Percentiles rank a stretch among this genome's conserved stretches.
Evolutionary conservation across 148 eudicot species (phyloP).

Genomic region (Chenopodium berlandieri): DNA sequence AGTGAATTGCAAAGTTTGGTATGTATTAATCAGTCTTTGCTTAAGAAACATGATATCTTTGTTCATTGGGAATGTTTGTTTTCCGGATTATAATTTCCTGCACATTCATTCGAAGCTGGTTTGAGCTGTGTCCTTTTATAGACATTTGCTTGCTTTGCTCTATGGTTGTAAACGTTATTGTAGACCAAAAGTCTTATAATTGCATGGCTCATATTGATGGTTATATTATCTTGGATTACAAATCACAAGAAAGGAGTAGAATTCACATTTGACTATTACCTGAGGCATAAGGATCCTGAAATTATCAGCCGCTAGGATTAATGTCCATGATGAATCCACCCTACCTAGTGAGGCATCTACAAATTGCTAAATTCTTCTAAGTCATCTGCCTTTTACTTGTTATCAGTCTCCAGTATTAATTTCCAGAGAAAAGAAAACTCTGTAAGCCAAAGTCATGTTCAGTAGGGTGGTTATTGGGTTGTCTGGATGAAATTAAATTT

Average conservation of each 20-base stretch:
- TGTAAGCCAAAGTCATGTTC: not conserved
- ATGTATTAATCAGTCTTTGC: slow-evolving; percentile 27
- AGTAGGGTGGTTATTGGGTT: not conserved
- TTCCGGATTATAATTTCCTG: not conserved
- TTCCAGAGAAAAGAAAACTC: not conserved
- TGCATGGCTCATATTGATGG: not conserved
- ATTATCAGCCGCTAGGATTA: not conserved
- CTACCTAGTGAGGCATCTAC: not conserved
- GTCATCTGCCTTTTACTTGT: not conserved
- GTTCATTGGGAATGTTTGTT: not conserved
- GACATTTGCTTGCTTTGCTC: not conserved
- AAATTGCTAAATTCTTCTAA: not conserved
- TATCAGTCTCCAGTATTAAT: not conserved
- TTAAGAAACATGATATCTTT: not conserved
- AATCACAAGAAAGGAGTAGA: not conserved
- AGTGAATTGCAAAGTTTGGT: slow-evolving; percentile 86
- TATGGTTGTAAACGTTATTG: not conserved
- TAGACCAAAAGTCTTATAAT: not conserved
- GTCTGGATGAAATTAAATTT: not conserved
- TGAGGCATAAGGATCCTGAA: not conserved
- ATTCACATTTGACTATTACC: not conserved
- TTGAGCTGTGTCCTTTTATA: not conserved
- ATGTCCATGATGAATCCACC: not conserved
- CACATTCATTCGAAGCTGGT: slow-evolving; percentile 6
- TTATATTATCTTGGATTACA: not conserved